Evolutionary conservation across 345 rosid species (phyloP).

Genomic region (Schrenkiella parvula): DNA sequence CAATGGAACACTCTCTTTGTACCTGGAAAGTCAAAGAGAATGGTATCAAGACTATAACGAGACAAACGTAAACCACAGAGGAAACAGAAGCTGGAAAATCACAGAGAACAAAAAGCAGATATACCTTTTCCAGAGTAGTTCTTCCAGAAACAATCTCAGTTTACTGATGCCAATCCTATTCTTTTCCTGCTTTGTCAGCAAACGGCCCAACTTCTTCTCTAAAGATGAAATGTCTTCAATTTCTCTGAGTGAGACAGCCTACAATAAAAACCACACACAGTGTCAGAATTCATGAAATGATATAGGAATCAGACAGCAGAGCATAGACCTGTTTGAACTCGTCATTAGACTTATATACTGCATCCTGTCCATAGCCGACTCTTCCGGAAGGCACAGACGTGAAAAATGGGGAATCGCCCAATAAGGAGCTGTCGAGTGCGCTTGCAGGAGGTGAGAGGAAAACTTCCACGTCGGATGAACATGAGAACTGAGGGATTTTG

Average conservation of each 20-base stretch:
- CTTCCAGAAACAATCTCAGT: slow-evolving; percentile 79
- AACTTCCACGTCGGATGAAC: slow-evolving; percentile 83
- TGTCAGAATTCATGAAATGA: slow-evolving; percentile 8
- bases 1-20: slow-evolving; percentile 82
- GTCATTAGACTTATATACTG: slow-evolving; percentile 72
- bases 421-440: slow-evolving; percentile 78
- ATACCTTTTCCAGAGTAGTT: slow-evolving; percentile 80
- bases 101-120: neutral
- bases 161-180: slow-evolving; percentile 88
- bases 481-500: slow-evolving; percentile 89
- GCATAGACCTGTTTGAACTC: slow-evolving; percentile 81
- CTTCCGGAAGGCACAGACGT: slow-evolving; percentile 98
- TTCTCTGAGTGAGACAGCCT: slow-evolving; percentile 77
- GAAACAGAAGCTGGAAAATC: neutral
- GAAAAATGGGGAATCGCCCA: slow-evolving; percentile 87
- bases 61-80: neutral
- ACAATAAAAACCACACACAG: neutral
- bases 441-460: slow-evolving; percentile 87
- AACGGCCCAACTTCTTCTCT: slow-evolving; percentile 82
- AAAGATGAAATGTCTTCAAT: slow-evolving; percentile 59
- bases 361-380: slow-evolving; percentile 71
- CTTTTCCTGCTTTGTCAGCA: slow-evolving; percentile 69
- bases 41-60: slow-evolving; percentile 4
- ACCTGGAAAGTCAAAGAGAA: slow-evolving; percentile 56
- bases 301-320: slow-evolving; percentile 10